Percentiles rank a stretch among this genome's conserved stretches.
Evolutionary conservation across 192 early-diverging fungal genomes (phyloP).

Genomic region (Linderina pennispora): DNA sequence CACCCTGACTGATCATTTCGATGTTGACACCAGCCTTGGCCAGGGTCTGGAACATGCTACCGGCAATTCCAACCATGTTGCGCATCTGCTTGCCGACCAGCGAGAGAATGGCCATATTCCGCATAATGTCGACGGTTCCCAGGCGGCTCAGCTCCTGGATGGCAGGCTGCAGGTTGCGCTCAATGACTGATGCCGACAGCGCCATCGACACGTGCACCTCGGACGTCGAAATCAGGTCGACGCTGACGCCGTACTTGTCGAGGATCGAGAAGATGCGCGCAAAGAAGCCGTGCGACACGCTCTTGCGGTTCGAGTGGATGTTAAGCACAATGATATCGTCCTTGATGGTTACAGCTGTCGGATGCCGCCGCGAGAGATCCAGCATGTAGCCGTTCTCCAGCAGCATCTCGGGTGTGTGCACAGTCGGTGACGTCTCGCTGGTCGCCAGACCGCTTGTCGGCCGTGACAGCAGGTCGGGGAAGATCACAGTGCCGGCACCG

Average conservation of each 20-base stretch:
- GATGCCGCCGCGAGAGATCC: constrained; percentile 70
- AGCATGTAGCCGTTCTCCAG: constrained; percentile 69
- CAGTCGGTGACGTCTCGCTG: constrained; percentile 48
- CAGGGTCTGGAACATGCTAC: constrained; percentile 89
- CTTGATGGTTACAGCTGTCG: constrained; percentile 99
- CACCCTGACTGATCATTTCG: constrained; percentile 99
- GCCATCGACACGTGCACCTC: constrained; percentile 94
- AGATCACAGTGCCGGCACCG: constrained; percentile 90
- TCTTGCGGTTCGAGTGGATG: constrained; percentile 95
- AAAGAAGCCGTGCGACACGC: constrained; percentile 94
- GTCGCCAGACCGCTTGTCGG: constrained; percentile 47
- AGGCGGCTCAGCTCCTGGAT: constrained; percentile 72
- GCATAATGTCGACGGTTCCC: constrained; percentile 78
- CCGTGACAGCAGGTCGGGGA: constrained; percentile 65
- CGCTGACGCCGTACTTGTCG: constrained; percentile 85
- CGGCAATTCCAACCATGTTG: constrained; percentile 93
- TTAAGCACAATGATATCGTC: constrained; percentile 94
- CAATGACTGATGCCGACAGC: constrained; percentile 52
- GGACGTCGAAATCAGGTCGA: constrained; percentile 90
- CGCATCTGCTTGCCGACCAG: constrained; percentile 96
- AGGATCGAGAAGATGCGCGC: constrained; percentile 90
- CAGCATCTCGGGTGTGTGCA: constrained; percentile 52
- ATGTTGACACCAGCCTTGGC: constrained; percentile 89
- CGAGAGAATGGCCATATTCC: constrained; percentile 92
- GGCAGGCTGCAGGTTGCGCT: constrained; percentile 71